Conservation (phyloP, 2,329 filamentous ascomycete species). For the Falciphora oryzae region DNA sequence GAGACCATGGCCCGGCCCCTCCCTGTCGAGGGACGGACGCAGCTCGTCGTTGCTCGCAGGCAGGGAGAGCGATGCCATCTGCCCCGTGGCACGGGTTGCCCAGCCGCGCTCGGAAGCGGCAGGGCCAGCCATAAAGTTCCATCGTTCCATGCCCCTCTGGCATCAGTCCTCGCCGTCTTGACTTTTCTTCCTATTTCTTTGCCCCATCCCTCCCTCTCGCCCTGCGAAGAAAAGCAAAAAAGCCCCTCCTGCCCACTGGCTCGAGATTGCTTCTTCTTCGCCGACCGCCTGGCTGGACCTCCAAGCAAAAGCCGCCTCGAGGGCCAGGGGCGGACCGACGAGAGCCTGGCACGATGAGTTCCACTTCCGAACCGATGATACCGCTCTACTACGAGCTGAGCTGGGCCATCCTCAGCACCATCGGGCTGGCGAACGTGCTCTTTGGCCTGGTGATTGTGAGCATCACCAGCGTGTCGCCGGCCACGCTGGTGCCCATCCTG, state of each 20-base stretch:
- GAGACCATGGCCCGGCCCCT: too few relatives aligned
- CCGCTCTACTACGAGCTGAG: slow-evolving; percentile 7
- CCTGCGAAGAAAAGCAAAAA: too few relatives aligned
- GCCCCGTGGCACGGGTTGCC: too few relatives aligned
- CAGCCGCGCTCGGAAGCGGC: too few relatives aligned
- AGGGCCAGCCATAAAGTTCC: neutral
- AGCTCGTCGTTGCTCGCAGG: too few relatives aligned
- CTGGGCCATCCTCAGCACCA: slow-evolving; percentile 9
- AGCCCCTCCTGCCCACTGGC: too few relatives aligned
- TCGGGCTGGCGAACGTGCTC: slow-evolving; percentile 3
- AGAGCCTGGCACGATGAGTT: neutral
- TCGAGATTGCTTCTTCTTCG: neutral
- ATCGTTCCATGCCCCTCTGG: neutral
- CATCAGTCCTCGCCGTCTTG: neutral
- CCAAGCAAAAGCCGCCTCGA: too few relatives aligned
- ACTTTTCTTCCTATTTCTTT: too few relatives aligned
- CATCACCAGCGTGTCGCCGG: slow-evolving; percentile 32
- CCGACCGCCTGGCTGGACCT: too few relatives aligned
- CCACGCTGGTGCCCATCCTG: slow-evolving; percentile 34
- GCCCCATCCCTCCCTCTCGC: too few relatives aligned
- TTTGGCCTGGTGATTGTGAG: slow-evolving; percentile 25
- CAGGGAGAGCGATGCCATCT: too few relatives aligned
- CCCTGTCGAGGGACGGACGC: too few relatives aligned
- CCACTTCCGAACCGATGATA: neutral
- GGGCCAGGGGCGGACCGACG: neutral